These are phyloP conservation scores for Lichtheimia ramosa DNA, from an alignment of 371 early-diverging fungal species.

Conservation along the genomic window DNA sequence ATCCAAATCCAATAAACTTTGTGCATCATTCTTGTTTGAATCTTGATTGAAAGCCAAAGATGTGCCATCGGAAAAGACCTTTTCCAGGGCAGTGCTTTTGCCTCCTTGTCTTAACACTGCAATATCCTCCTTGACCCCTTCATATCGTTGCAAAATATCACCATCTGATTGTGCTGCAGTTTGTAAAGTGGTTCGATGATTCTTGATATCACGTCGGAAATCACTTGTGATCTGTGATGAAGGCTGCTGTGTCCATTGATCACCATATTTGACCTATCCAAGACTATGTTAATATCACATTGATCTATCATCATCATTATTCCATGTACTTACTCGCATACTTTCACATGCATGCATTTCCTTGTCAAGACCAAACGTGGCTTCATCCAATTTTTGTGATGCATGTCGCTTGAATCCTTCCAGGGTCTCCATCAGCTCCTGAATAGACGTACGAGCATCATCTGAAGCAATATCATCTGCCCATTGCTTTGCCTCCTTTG, in stretches of 20 bases:
- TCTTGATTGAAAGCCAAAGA: background rate
- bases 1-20: slow-evolving; percentile 66
- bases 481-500: slow-evolving; percentile 60
- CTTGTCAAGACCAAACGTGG: slow-evolving; percentile 67
- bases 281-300: background rate
- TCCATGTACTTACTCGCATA: slow-evolving; percentile 54
- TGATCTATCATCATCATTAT: background rate
- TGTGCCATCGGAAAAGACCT: slow-evolving; percentile 49
- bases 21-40: slow-evolving; percentile 9
- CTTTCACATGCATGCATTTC: slow-evolving; percentile 87
- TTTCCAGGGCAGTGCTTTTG: slow-evolving; percentile 62
- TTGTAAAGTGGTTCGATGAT: slow-evolving; percentile 79
- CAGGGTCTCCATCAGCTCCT: slow-evolving; percentile 58
- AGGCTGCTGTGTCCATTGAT: slow-evolving; percentile 85
- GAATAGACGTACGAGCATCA: slow-evolving; percentile 43
- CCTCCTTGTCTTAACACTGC: slow-evolving; percentile 57
- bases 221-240: slow-evolving; percentile 71
- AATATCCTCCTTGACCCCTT: slow-evolving; percentile 54
- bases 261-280: slow-evolving; percentile 65
- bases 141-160: slow-evolving; percentile 58
- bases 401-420: slow-evolving; percentile 63
- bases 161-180: slow-evolving; percentile 76
- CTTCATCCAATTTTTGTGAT: slow-evolving; percentile 63
- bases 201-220: slow-evolving; percentile 76
- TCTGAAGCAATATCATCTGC: slow-evolving; percentile 59